Evolutionary conservation across 2,329 filamentous ascomycete genomes (phyloP).

Genomic region (Nectriaceae sp.): DNA sequence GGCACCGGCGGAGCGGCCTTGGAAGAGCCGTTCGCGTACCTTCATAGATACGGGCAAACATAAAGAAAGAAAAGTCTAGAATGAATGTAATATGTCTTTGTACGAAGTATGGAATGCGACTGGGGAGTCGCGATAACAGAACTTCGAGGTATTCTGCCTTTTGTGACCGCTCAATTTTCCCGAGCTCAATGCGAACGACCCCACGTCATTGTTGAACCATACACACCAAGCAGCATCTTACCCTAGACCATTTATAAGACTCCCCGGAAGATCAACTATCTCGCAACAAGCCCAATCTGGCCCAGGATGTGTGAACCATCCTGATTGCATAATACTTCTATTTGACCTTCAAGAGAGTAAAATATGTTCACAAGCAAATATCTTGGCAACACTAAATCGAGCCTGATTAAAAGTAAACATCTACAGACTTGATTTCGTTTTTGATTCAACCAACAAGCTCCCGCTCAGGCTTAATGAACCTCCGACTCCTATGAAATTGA

Average conservation of each 20-base stretch:
- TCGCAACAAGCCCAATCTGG: too few species aligned
- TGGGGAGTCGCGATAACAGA: neutral
- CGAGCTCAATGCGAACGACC: neutral
- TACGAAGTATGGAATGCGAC: too few species aligned
- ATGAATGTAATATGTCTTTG: too few species aligned
- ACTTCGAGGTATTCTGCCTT: neutral
- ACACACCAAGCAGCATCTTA: too few species aligned
- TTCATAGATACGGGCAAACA: constrained; percentile 20
- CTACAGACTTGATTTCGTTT: neutral
- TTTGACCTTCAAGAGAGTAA: too few species aligned
- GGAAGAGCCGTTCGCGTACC: constrained; percentile 13
- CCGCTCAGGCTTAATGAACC: constrained; percentile 11
- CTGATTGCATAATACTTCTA: too few species aligned
- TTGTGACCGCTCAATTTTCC: neutral
- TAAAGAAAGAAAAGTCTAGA: constrained; percentile 10
- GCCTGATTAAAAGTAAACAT: too few species aligned
- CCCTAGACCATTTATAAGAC: too few species aligned
- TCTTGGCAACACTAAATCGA: too few species aligned
- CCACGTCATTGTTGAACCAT: neutral
- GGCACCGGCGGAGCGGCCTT: constrained; percentile 10
- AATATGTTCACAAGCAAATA: too few species aligned
- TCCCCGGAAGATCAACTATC: too few species aligned
- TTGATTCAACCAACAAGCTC: constrained; percentile 6
- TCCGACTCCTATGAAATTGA: constrained; percentile 14
- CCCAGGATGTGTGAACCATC: too few species aligned